Conservation (phyloP, 2,329 filamentous ascomycete species). For the Colletotrichum chrysophilum region DNA sequence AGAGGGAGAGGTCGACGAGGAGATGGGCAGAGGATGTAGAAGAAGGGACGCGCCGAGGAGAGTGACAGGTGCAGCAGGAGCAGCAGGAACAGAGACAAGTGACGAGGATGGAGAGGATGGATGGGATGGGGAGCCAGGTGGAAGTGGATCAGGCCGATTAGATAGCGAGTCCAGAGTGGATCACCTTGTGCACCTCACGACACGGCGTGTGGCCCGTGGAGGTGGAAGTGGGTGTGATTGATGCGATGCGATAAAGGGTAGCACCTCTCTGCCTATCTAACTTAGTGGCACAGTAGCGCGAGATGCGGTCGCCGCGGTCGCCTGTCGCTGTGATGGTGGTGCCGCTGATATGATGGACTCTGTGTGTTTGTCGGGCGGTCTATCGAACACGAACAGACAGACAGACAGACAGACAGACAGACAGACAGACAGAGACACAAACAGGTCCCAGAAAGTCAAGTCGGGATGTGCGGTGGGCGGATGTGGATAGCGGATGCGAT, state of each 20-base stretch:
- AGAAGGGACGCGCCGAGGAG: constrained; percentile 18
- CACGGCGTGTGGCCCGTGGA: neutral
- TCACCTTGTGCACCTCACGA: neutral
- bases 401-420: neutral
- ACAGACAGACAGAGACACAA: neutral
- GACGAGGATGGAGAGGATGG: constrained; percentile 16
- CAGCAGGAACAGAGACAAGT: constrained; percentile 5
- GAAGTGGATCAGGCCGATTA: constrained; percentile 16
- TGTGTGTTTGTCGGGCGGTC: neutral
- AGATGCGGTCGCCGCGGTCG: neutral
- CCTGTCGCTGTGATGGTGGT: neutral
- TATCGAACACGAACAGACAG: neutral
- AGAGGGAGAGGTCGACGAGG: neutral
- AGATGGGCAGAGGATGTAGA: constrained; percentile 16
- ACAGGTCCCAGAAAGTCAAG: neutral
- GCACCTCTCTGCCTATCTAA: neutral
- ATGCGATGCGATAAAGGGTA: constrained; percentile 21
- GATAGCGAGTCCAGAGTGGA: constrained; percentile 6
- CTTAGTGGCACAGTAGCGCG: neutral
- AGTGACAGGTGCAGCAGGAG: constrained; percentile 10
- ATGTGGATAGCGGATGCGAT: neutral
- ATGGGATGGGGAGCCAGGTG: neutral
- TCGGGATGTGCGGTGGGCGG: neutral
- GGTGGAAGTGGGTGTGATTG: neutral
- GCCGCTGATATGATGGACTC: neutral